Evolutionary conservation across 306 rosid genomes (phyloP).

Genomic region (Trifolium pratense): DNA sequence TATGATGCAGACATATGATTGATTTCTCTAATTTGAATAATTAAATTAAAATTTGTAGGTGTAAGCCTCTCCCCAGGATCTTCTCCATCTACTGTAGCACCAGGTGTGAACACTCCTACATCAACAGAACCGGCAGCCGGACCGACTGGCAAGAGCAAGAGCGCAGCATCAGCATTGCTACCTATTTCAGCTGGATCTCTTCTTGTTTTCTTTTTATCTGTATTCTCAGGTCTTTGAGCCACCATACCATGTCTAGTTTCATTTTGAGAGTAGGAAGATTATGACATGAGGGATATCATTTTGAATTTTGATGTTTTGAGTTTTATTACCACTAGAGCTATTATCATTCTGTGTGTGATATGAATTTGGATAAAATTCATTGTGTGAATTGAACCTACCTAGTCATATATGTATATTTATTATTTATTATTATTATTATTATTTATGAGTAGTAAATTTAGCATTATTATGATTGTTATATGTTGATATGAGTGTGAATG

Average conservation of each 20-base stretch:
- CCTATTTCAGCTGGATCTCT: slow-evolving; percentile 39
- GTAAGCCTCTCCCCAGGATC: too few species aligned
- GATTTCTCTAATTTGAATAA: too few species aligned
- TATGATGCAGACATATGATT: too few species aligned
- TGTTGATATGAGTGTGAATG: neutral
- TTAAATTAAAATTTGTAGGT: too few species aligned
- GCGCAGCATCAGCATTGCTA: slow-evolving; percentile 37
- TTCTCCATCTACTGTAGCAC: too few species aligned
- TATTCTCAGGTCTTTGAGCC: slow-evolving; percentile 37
- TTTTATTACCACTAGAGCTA: too few species aligned
- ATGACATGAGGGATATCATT: slow-evolving; percentile 20
- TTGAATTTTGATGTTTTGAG: slow-evolving; percentile 12
- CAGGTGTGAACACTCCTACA: too few species aligned
- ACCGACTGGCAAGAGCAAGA: slow-evolving; percentile 29
- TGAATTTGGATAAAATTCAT: slow-evolving; percentile 25
- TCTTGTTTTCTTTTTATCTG: slow-evolving; percentile 13
- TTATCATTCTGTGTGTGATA: neutral
- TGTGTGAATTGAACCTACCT: slow-evolving; percentile 13
- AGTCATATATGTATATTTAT: neutral
- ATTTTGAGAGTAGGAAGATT: slow-evolving; percentile 31
- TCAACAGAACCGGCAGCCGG: neutral
- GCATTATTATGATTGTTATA: neutral
- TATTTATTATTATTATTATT: too few species aligned
- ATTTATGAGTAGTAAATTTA: neutral
- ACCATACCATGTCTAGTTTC: neutral